phyloP scores from a whole-genome alignment of 2,329 filamentous ascomycete species.

The Periconia digitata region DNA sequence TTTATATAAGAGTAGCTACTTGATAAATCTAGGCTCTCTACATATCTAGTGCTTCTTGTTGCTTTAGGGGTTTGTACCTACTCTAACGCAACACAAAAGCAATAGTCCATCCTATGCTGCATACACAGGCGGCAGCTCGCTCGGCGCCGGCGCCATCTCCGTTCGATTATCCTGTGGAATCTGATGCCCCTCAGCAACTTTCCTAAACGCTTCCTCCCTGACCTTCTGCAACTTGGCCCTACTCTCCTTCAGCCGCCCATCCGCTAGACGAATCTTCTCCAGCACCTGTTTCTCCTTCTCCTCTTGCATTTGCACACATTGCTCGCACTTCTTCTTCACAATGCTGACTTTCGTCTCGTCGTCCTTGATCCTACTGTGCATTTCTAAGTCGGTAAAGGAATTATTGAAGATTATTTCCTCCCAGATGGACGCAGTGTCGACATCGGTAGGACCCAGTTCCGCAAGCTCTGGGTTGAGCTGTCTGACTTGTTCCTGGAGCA shows the following conservation, averaged over 20 bases:
- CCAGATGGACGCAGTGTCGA: conserved; percentile 52
- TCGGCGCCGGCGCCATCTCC: neutral
- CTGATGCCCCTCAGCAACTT: conserved; percentile 22
- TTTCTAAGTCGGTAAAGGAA: conserved; percentile 55
- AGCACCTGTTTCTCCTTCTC: conserved; percentile 24
- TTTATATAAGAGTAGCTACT: too few relatives aligned
- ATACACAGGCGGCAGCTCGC: neutral
- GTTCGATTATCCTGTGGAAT: neutral
- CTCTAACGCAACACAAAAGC: too few relatives aligned
- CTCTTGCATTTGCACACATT: conserved; percentile 39
- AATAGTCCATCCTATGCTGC: too few relatives aligned
- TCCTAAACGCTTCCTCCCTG: conserved; percentile 49
- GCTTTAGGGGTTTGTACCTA: too few relatives aligned
- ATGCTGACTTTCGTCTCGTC: conserved; percentile 38
- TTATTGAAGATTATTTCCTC: conserved; percentile 60
- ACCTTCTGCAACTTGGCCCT: conserved; percentile 48
- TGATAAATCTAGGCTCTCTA: too few relatives aligned
- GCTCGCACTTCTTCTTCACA: conserved; percentile 26
- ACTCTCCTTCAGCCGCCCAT: conserved; percentile 30
- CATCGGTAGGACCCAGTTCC: conserved; percentile 43
- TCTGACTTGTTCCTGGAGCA: conserved; percentile 44
- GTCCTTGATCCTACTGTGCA: conserved; percentile 55
- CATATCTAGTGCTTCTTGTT: too few relatives aligned
- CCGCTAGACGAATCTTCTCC: conserved; percentile 32
- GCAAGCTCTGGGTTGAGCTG: conserved; percentile 44